These are phyloP conservation scores for Ottelia alismoides DNA, from an alignment of 106 monocot species.

Conservation along the genomic window DNA sequence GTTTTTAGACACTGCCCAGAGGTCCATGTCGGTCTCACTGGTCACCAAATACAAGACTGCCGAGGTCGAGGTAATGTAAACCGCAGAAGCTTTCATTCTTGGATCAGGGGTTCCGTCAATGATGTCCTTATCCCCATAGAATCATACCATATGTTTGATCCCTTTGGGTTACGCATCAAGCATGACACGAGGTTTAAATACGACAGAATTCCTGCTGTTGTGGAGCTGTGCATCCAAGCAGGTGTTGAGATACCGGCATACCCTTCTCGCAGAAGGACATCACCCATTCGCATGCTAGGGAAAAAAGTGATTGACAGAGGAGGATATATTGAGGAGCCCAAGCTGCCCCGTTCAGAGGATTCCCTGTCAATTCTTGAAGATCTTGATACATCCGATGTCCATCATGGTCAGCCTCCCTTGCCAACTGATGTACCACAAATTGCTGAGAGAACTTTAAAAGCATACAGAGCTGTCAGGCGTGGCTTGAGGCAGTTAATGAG, in stretches of 20 bases:
- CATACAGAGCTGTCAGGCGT: constrained; percentile 45
- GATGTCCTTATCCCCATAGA: constrained; percentile 65
- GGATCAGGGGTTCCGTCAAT: constrained; percentile 58
- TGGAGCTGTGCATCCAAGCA: constrained; percentile 86
- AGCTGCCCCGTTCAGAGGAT: constrained; percentile 25
- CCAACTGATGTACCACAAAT: constrained; percentile 16
- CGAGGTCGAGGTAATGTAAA: constrained; percentile 37
- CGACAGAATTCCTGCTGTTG: constrained; percentile 66
- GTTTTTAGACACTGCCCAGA: constrained; percentile 76
- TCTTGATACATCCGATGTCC: constrained; percentile 43
- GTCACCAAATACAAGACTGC: no score
- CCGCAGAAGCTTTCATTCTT: constrained; percentile 44
- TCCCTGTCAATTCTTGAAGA: constrained; percentile 32
- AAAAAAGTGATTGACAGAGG: constrained; percentile 64
- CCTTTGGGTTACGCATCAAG: constrained; percentile 57
- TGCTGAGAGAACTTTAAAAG: constrained; percentile 61
- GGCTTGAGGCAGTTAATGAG: constrained; percentile 57
- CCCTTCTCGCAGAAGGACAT: constrained; percentile 53
- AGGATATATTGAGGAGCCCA: constrained; percentile 49
- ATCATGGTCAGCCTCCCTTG: constrained; percentile 1
- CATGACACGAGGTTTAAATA: constrained; percentile 65
- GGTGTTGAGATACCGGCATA: constrained; percentile 68
- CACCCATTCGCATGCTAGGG: constrained; percentile 63
- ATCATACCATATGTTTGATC: constrained; percentile 66
- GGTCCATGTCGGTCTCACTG: constrained; percentile 58